Evolutionary conservation across 2,329 filamentous ascomycete genomes (phyloP).

Genomic region (Botrytis medusae): DNA sequence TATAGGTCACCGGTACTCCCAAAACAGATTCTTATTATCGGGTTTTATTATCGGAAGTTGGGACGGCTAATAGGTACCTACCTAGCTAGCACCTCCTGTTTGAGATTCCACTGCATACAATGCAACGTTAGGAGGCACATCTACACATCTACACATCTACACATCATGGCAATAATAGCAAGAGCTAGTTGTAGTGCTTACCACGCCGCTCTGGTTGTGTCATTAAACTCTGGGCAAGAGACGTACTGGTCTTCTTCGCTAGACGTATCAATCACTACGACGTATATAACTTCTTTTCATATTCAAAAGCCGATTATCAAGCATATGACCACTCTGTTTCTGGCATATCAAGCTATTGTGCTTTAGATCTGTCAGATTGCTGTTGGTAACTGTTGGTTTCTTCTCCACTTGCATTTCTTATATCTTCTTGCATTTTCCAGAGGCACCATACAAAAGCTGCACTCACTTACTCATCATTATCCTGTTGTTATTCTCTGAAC

Average conservation of each 20-base stretch:
- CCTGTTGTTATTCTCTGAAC: not conserved
- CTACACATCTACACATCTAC: not conserved
- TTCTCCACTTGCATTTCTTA: not conserved
- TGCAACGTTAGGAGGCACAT: not conserved
- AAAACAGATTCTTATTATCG: not conserved
- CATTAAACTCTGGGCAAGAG: not conserved
- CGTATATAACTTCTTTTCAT: not conserved
- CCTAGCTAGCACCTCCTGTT: not conserved
- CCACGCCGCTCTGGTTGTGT: not conserved
- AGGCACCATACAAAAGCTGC: not conserved
- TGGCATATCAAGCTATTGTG: not conserved
- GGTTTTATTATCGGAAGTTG: not conserved
- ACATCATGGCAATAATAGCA: not conserved
- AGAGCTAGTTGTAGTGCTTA: not conserved
- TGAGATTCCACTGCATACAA: not conserved
- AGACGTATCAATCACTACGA: not conserved
- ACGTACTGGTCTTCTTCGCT: not conserved
- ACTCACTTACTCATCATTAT: too few relatives aligned
- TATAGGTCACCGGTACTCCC: not conserved
- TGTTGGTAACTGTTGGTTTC: not conserved
- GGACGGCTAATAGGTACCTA: not conserved
- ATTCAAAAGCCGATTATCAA: not conserved
- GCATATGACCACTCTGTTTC: not conserved
- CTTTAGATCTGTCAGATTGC: not conserved
- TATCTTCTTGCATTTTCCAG: not conserved